Conservation (phyloP, 768 basidiomycete species). For the Rhodotorula babjevae region DNA sequence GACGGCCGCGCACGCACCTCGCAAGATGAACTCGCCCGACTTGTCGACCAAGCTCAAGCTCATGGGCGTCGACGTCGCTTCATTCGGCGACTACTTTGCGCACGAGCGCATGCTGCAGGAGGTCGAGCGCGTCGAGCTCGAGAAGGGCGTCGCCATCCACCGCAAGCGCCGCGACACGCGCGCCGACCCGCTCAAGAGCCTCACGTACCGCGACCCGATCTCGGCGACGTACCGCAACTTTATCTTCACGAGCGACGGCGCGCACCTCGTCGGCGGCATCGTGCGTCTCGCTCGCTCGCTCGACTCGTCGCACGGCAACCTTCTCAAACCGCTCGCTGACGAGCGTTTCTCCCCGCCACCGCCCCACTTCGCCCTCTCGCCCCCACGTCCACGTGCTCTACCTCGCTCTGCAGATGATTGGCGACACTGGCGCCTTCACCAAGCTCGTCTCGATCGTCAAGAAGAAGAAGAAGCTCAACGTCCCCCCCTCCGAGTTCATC, state of each 20-base stretch:
- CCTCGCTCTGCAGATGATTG: conserved; percentile 56
- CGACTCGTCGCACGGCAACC: background rate
- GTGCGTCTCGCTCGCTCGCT: no score
- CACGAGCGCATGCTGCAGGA: conserved; percentile 50
- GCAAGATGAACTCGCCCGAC: conserved; percentile 62
- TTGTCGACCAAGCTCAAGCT: conserved; percentile 67
- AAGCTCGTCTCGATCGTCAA: conserved; percentile 67
- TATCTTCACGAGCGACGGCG: conserved; percentile 65
- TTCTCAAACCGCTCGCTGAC: no score
- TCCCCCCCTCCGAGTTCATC: conserved; percentile 64
- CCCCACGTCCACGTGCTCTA: no score
- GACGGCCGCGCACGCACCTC: conserved; percentile 50
- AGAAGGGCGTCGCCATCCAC: conserved; percentile 30
- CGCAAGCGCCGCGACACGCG: conserved; percentile 42
- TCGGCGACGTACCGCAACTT: conserved; percentile 67
- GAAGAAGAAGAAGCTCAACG: conserved; percentile 67
- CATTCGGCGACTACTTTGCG: conserved; percentile 68
- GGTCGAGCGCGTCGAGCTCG: conserved; percentile 23
- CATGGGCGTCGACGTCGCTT: conserved; percentile 57
- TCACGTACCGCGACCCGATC: conserved; percentile 70
- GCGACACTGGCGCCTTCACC: conserved; percentile 63
- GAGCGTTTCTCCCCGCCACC: no score
- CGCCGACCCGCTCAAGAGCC: conserved; percentile 55
- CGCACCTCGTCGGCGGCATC: conserved; percentile 62
- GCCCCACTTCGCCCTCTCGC: no score